Evolutionary conservation across 352 stramenopile species (phyloP), one percentile per base, ranked within the genome.

Genomic region (Phytophthora lateralis): DNA sequence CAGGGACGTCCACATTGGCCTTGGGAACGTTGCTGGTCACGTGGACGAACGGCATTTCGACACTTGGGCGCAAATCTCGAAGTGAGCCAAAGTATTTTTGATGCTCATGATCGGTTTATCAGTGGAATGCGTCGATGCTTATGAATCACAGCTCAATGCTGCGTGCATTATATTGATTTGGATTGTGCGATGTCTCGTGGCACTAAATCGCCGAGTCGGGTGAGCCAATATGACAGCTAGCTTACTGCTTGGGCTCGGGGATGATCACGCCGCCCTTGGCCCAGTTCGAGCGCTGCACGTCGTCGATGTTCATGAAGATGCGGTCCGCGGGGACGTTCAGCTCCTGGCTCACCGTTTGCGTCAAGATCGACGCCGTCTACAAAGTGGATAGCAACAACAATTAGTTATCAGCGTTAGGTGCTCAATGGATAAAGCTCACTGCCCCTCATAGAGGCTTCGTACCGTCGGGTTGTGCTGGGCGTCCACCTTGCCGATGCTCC

Each of bases 271-370:
- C 75, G 35, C 62, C 57, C 54, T 71, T 78, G 38, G 60, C 75
- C 68, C 76, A 87, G 63, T 85, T 82, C 27, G 61, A 70, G 60
- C 68, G 73, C 49, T 56, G 60, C 42, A 85, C 60, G 57, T 83
- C 73, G 63, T 78, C 69, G 7, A 88, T 63, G 41, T 77, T 85
- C 68, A 88, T 82, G 62, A 76, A 88, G 59, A 85, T 76, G 45
- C 78, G 78, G 17, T 69, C 71, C 20, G 21, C 56, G 7, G 71
- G 65, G 11, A 88, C 60, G 39, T 59, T 63, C 21, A 88, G 52
- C 47, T 71, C 71, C 41, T 75, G 57, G 47, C 68, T 82, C 55
- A 82, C 78, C 10, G 44, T 70, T 20, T 71, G 60, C 29, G 74
- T 83, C 24, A 88, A 55, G 24, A 69, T 53, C 8, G 68, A 78